Evolutionary conservation across 2,329 filamentous ascomycete genomes (phyloP).

Genomic region (Tolypocladium album): DNA sequence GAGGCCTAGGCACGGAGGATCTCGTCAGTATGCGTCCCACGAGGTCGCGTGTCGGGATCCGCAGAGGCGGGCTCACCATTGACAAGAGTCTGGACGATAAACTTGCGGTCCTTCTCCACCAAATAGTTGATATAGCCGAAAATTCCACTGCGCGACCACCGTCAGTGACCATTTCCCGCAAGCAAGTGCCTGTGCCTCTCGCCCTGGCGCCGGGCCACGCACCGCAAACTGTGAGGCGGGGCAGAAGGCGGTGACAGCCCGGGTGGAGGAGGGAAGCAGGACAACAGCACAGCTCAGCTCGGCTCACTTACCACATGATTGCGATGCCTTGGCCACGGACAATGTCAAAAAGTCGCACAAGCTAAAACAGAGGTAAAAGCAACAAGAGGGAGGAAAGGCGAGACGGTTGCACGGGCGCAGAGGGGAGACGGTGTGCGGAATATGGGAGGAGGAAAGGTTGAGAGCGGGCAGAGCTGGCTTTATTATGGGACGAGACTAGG

Average conservation of each 20-base stretch:
- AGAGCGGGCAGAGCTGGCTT: conserved; percentile 3
- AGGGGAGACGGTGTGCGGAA: conserved; percentile 2
- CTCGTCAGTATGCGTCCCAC: conserved; percentile 13
- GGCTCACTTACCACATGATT: conserved; percentile 12
- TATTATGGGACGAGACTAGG: conserved; percentile 7
- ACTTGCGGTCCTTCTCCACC: conserved; percentile 96
- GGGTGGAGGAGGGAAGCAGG: not conserved
- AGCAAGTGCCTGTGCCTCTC: conserved; percentile 6
- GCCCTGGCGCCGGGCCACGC: not conserved
- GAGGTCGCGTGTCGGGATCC: not conserved
- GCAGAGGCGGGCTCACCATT: conserved; percentile 60
- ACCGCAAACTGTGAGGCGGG: conserved; percentile 1
- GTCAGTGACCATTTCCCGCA: conserved; percentile 14
- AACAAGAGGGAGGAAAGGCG: not conserved
- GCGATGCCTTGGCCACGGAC: conserved; percentile 5
- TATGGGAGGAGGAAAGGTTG: not conserved
- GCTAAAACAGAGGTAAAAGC: not conserved
- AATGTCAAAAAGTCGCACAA: conserved; percentile 1
- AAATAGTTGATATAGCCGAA: conserved; percentile 99
- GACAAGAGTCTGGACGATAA: conserved; percentile 89
- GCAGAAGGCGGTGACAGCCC: conserved; percentile 8
- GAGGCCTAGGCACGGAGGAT: conserved; percentile 50
- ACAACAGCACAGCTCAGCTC: not conserved
- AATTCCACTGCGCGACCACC: conserved; percentile 56
- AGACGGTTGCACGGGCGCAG: not conserved